Evolutionary conservation across 2,329 filamentous ascomycete species (phyloP).

Genomic region (Fusarium dlaminii): DNA sequence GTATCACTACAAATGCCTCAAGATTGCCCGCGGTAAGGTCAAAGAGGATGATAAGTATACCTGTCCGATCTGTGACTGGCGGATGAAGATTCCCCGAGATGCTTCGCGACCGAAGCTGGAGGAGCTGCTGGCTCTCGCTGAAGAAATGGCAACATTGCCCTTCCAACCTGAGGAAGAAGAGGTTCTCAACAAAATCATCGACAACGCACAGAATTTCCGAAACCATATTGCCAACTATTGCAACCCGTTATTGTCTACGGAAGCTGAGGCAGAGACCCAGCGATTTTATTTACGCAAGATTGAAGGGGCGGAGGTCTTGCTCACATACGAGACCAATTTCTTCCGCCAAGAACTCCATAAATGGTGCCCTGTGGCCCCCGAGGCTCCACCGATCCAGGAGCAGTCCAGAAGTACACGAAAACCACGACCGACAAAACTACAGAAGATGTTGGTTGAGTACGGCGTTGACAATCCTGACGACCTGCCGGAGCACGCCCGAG

Average conservation of each 20-base stretch:
- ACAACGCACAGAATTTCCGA: slow-evolving; percentile 84
- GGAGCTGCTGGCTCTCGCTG: slow-evolving; percentile 83
- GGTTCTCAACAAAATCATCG: slow-evolving; percentile 84
- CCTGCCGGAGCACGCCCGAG: slow-evolving; percentile 81
- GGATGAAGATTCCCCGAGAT: slow-evolving; percentile 95
- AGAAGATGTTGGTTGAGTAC: slow-evolving; percentile 90
- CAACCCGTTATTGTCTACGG: slow-evolving; percentile 81
- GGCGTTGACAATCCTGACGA: slow-evolving; percentile 92
- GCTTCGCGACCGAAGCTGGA: slow-evolving; percentile 95
- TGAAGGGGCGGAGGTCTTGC: slow-evolving; percentile 92
- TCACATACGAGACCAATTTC: slow-evolving; percentile 96
- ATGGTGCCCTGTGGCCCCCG: slow-evolving; percentile 89
- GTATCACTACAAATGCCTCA: slow-evolving; percentile 98
- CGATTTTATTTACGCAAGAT: slow-evolving; percentile 97
- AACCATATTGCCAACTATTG: slow-evolving; percentile 83
- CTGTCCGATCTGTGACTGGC: slow-evolving; percentile 97
- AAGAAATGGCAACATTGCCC: slow-evolving; percentile 81
- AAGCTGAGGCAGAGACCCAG: slow-evolving; percentile 87
- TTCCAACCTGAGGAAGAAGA: slow-evolving; percentile 98
- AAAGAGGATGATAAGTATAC: slow-evolving; percentile 99
- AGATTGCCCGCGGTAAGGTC: slow-evolving; percentile 96
- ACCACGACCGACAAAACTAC: slow-evolving; percentile 93
- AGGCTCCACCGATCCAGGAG: slow-evolving; percentile 85
- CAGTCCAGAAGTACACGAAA: slow-evolving; percentile 92
- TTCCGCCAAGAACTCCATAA: slow-evolving; percentile 96